Evolutionary conservation across 495 filamentous ascomycete species (phyloP).

Genomic region (Xylaria scruposa): DNA sequence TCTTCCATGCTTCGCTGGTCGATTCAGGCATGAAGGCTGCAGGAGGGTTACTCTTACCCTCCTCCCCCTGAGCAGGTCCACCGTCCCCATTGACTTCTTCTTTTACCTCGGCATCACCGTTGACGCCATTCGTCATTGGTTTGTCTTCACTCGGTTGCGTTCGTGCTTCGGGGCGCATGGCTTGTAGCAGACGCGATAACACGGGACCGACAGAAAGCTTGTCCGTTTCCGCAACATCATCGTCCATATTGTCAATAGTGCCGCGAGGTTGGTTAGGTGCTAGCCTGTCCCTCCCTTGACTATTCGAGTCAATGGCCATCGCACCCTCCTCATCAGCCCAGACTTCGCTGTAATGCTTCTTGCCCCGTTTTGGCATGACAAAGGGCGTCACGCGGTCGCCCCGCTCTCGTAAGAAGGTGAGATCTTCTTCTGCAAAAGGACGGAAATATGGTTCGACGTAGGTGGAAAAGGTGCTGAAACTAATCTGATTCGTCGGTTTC

Average conservation of each 20-base stretch:
- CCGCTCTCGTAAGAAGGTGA: constrained; percentile 88
- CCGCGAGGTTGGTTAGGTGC: constrained; percentile 84
- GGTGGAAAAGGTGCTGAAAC: constrained; percentile 83
- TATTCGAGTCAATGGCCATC: constrained; percentile 68
- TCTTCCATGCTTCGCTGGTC: constrained; percentile 62
- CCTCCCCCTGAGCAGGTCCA: constrained; percentile 41
- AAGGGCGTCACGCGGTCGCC: constrained; percentile 85
- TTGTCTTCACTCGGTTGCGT: constrained; percentile 64
- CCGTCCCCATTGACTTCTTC: constrained; percentile 58
- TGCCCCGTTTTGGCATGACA: constrained; percentile 83
- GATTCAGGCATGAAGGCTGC: constrained; percentile 82
- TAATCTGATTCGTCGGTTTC: constrained; percentile 93
- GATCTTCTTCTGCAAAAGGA: constrained; percentile 89
- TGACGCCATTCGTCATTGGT: constrained; percentile 61
- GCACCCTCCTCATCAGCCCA: constrained; percentile 93
- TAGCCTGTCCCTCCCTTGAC: constrained; percentile 65
- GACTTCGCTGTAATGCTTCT: constrained; percentile 81
- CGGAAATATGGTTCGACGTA: constrained; percentile 93
- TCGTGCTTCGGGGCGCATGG: constrained; percentile 83
- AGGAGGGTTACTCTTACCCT: constrained; percentile 61
- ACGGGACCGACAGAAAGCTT: constrained; percentile 90
- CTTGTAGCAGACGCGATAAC: constrained; percentile 79
- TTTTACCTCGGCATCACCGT: constrained; percentile 60
- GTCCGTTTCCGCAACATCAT: constrained; percentile 83
- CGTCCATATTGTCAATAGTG: constrained; percentile 81